Evolutionary conservation across 805 yeast species (phyloP).

Genomic region (Spathaspora arborariae): DNA sequence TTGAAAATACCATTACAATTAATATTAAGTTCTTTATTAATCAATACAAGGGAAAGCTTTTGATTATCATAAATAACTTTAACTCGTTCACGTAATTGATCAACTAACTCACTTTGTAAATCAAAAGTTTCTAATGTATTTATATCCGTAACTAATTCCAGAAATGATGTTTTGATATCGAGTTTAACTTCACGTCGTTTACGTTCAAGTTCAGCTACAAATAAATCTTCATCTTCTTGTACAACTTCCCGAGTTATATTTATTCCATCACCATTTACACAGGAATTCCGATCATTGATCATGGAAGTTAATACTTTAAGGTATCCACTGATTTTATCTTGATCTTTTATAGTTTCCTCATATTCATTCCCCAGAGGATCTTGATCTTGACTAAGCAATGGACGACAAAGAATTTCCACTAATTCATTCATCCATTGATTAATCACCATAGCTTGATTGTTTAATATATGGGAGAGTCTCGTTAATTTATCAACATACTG

Average conservation of each 20-base stretch:
- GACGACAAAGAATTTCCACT: conserved; percentile 40
- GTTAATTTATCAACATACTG: conserved; percentile 17
- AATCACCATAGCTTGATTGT: conserved; percentile 47
- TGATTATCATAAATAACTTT: conserved; percentile 40
- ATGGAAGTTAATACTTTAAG: conserved; percentile 45
- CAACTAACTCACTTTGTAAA: conserved; percentile 17
- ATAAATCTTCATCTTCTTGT: conserved; percentile 22
- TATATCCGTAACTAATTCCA: conserved; percentile 25
- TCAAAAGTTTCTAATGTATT: conserved; percentile 14
- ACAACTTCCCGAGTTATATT: conserved; percentile 15
- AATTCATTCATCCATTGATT: conserved; percentile 51
- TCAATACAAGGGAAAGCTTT: conserved; percentile 32
- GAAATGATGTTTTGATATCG: conserved; percentile 25
- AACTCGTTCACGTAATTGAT: conserved; percentile 17
- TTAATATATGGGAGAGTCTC: conserved; percentile 32
- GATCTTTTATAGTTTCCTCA: conserved; percentile 66
- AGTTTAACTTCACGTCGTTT: conserved; percentile 24
- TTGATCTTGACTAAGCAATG: conserved; percentile 44
- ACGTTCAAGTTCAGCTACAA: conserved; percentile 21
- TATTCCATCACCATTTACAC: conserved; percentile 30
- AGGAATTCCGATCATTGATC: conserved; percentile 37
- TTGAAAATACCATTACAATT: conserved; percentile 67
- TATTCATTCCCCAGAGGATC: conserved; percentile 75
- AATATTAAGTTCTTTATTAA: conserved; percentile 48
- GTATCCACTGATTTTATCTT: conserved; percentile 62